A percentile compares a stretch with the other conserved stretches of the same genome.
phyloP scores from a whole-genome alignment of 169 alveolate species.

The Besnoitia besnoiti region DNA sequence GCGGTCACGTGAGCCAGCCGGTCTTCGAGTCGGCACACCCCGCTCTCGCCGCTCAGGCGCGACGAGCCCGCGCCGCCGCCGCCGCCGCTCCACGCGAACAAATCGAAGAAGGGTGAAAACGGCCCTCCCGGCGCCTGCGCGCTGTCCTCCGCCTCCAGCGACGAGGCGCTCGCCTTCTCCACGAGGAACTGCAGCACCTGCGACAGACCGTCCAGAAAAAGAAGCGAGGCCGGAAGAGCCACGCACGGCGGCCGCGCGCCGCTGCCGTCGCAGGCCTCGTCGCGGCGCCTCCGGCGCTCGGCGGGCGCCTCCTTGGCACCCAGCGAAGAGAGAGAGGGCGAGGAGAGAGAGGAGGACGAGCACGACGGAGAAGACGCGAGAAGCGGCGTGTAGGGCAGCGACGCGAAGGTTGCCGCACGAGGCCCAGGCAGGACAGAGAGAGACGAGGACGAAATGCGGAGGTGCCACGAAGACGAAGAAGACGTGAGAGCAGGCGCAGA shows the following conservation, averaged over 20 bases:
- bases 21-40: not conserved
- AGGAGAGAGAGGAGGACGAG: too few species aligned
- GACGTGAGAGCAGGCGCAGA: not conserved
- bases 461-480: not conserved
- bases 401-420: too few species aligned
- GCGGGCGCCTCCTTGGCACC: not conserved
- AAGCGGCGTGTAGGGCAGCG: not conserved
- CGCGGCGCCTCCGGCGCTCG: not conserved
- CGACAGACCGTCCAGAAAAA: not conserved
- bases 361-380: not conserved
- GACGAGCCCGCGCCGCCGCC: not conserved
- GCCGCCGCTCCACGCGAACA: not conserved
- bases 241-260: not conserved
- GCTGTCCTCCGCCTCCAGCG: not conserved
- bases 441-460: too few species aligned
- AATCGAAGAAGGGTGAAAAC: not conserved
- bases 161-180: not conserved
- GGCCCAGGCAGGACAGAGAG: not conserved
- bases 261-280: too few species aligned
- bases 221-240: not conserved
- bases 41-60: not conserved
- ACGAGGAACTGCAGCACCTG: not conserved
- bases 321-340: not conserved
- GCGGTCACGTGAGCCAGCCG: not conserved
- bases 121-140: not conserved